Conservation (phyloP, 2,329 filamentous ascomycete genomes). For the Escovopsis sp. region DNA sequence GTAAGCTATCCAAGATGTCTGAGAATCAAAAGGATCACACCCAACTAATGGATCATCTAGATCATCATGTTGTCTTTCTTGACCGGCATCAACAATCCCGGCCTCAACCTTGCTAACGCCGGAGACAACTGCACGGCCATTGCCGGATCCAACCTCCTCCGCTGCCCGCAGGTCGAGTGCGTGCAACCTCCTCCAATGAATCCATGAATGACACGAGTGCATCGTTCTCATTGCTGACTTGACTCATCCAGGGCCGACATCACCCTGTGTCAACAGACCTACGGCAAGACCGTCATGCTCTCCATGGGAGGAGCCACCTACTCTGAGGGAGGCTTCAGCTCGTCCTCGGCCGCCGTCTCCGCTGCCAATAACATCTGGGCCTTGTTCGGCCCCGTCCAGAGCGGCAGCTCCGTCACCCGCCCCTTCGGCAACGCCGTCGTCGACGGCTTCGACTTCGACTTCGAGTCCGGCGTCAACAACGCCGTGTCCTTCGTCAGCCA, state of each 20-base stretch:
- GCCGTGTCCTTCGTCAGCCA: slow-evolving; percentile 44
- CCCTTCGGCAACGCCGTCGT: slow-evolving; percentile 52
- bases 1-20: neutral
- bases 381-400: slow-evolving; percentile 46
- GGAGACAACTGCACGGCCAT: slow-evolving; percentile 45
- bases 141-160: slow-evolving; percentile 28
- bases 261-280: slow-evolving; percentile 39
- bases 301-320: slow-evolving; percentile 59
- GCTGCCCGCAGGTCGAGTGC: slow-evolving; percentile 51
- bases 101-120: slow-evolving; percentile 49
- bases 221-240: neutral
- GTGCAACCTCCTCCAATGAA: slow-evolving; percentile 9
- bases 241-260: slow-evolving; percentile 27
- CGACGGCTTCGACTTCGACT: slow-evolving; percentile 66
- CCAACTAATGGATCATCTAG: neutral
- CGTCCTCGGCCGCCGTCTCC: slow-evolving; percentile 30
- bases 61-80: slow-evolving; percentile 51
- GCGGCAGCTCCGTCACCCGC: slow-evolving; percentile 32
- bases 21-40: neutral
- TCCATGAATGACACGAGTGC: neutral
- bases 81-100: slow-evolving; percentile 35
- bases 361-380: slow-evolving; percentile 52
- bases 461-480: slow-evolving; percentile 45
- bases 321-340: slow-evolving; percentile 49
- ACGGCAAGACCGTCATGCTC: slow-evolving; percentile 54